Percentiles rank a stretch among this genome's conserved stretches.
Conservation (phyloP, 805 yeast species). For the Aciculoconidium aculeatum region DNA sequence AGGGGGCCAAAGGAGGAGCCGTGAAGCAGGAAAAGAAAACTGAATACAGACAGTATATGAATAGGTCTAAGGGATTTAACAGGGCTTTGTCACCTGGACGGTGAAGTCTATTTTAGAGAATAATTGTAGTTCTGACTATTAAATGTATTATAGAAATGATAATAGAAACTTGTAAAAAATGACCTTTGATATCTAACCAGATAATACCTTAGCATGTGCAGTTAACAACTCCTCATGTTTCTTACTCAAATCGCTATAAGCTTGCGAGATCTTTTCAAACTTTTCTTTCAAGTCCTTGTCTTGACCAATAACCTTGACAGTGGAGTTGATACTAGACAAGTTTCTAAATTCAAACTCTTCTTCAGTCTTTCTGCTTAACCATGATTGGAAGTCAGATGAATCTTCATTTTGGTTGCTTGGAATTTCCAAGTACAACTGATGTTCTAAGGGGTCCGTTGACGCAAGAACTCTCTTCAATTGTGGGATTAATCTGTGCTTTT, state of each 20-base stretch:
- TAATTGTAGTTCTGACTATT: too few relatives aligned
- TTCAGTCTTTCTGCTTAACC: slow-evolving; percentile 41
- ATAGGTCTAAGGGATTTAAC: slow-evolving; percentile 50
- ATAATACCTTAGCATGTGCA: slow-evolving; percentile 42
- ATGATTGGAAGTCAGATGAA: slow-evolving; percentile 37
- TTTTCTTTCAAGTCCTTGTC: slow-evolving; percentile 36
- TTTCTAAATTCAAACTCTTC: slow-evolving; percentile 52
- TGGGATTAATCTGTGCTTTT: slow-evolving; percentile 48
- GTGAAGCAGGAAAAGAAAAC: slow-evolving; percentile 33
- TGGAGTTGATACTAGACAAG: slow-evolving; percentile 34
- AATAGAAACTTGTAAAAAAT: too few relatives aligned
- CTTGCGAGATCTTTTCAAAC: slow-evolving; percentile 46
- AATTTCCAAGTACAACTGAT: slow-evolving; percentile 39
- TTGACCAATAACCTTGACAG: slow-evolving; percentile 24
- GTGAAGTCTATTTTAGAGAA: slow-evolving; percentile 2
- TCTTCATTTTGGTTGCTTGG: slow-evolving; percentile 12
- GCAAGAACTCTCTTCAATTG: slow-evolving; percentile 56
- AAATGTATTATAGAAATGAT: too few relatives aligned
- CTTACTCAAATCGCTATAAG: slow-evolving; percentile 52
- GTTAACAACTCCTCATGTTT: slow-evolving; percentile 54
- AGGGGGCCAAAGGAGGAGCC: slow-evolving; percentile 43
- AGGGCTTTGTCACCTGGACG: slow-evolving; percentile 47
- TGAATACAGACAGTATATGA: slow-evolving; percentile 56
- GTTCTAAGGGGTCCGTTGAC: slow-evolving; percentile 31
- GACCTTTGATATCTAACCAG: too few relatives aligned